These are phyloP conservation scores for Schwanniomyces yamadae DNA, from an alignment of 805 yeast genomes.

Conservation along the genomic window DNA sequence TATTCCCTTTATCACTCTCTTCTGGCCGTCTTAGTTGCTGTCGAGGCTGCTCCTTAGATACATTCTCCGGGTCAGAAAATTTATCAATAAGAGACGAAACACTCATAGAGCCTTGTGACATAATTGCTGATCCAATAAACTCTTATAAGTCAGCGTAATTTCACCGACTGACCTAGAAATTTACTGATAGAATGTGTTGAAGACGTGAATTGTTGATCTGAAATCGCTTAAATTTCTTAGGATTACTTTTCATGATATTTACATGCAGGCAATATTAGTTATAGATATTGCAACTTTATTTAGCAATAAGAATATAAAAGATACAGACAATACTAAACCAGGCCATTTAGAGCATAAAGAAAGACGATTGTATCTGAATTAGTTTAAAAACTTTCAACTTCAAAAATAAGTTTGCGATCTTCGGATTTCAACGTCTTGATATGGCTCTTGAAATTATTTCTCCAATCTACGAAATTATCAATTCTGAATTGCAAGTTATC, in stretches of 20 bases:
- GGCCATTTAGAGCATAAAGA: too few relatives aligned
- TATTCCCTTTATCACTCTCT: conserved; percentile 7
- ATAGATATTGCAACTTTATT: too few relatives aligned
- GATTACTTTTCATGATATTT: too few relatives aligned
- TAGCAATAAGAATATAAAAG: too few relatives aligned
- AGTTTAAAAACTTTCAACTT: conserved; percentile 36
- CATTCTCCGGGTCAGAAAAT: conserved; percentile 10
- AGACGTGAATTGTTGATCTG: too few relatives aligned
- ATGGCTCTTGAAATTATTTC: conserved; percentile 29
- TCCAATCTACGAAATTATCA: conserved; percentile 37
- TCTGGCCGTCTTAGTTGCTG: neutral
- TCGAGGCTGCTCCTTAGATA: conserved; percentile 6
- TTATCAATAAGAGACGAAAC: conserved; percentile 42
- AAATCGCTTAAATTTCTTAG: too few relatives aligned
- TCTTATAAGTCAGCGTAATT: neutral
- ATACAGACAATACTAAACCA: too few relatives aligned
- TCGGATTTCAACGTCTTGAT: conserved; percentile 23
- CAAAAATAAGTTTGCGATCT: conserved; percentile 35
- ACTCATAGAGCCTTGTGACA: conserved; percentile 32
- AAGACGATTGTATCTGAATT: too few relatives aligned
- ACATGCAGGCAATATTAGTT: too few relatives aligned
- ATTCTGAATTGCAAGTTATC: conserved; percentile 31
- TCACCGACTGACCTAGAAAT: neutral
- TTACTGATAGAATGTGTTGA: too few relatives aligned
- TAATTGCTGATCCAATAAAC: neutral